phyloP scores from a whole-genome alignment of 768 basidiomycete genomes.

The Podaxis carcinomalis region DNA sequence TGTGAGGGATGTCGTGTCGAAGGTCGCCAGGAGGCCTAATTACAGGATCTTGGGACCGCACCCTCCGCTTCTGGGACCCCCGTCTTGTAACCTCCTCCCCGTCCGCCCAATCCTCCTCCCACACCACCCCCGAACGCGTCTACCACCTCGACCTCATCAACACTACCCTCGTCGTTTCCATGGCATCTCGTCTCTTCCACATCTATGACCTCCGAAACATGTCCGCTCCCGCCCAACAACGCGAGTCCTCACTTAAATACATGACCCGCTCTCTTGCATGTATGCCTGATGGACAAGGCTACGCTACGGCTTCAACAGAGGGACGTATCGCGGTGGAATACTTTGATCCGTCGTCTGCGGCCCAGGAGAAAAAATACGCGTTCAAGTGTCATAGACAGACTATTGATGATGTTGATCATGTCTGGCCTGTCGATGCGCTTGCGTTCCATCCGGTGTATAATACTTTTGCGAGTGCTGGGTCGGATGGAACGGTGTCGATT shows the following conservation, averaged over 20 bases:
- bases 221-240: constrained; percentile 64
- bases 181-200: constrained; percentile 87
- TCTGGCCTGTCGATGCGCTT: constrained; percentile 94
- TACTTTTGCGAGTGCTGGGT: constrained; percentile 94
- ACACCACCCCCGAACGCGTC: constrained; percentile 75
- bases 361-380: constrained; percentile 86
- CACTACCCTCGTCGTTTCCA: constrained; percentile 82
- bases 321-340: constrained; percentile 97
- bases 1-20: constrained; percentile 1
- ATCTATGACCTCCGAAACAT: constrained; percentile 87
- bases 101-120: constrained; percentile 51
- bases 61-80: constrained; percentile 85
- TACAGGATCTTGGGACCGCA: constrained; percentile 91
- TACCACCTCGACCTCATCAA: constrained; percentile 81
- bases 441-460: constrained; percentile 92
- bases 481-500: constrained; percentile 89
- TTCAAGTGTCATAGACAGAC: constrained; percentile 96
- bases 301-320: constrained; percentile 90
- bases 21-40: constrained; percentile 35
- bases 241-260: constrained; percentile 93
- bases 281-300: constrained; percentile 95
- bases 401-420: constrained; percentile 88
- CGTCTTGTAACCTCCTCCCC: constrained; percentile 35
- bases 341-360: constrained; percentile 74
- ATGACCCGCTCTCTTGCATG: constrained; percentile 90